Evolutionary conservation across 2,329 filamentous ascomycete genomes (phyloP).

Genomic region (Pseudocercospora fuligena): DNA sequence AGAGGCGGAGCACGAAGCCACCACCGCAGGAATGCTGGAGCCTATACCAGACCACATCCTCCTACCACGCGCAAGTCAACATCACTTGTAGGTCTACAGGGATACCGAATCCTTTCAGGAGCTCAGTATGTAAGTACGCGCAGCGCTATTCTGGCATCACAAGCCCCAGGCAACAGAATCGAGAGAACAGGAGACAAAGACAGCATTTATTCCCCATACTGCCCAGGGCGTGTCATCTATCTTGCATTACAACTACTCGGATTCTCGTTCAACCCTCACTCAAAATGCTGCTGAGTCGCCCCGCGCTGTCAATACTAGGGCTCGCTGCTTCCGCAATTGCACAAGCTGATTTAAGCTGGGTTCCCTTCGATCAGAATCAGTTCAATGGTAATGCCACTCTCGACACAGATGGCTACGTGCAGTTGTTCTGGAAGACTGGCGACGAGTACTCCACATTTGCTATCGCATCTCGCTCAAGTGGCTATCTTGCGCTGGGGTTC

Average conservation of each 20-base stretch:
- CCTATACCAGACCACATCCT: neutral
- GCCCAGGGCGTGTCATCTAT: neutral
- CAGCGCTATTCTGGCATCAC: neutral
- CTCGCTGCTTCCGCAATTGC: neutral
- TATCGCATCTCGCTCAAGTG: slow-evolving; percentile 27
- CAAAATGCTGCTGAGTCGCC: neutral
- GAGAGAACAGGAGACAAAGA: neutral
- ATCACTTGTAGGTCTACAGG: neutral
- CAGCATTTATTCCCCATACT: neutral
- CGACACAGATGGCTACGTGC: slow-evolving; percentile 23
- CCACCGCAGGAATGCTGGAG: neutral
- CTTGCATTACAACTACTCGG: neutral
- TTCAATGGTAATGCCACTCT: slow-evolving; percentile 24
- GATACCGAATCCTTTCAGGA: neutral
- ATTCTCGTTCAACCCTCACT: neutral
- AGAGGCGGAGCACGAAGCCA: neutral
- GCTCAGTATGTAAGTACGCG: neutral
- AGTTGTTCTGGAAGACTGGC: slow-evolving; percentile 29
- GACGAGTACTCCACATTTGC: slow-evolving; percentile 29
- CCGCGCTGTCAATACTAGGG: neutral
- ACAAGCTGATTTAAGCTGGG: slow-evolving; percentile 21
- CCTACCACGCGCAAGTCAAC: neutral
- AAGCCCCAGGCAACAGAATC: slow-evolving; percentile 1
- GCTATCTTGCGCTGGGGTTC: slow-evolving; percentile 30
- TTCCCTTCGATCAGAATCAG: slow-evolving; percentile 25